A percentile compares a stretch with the other conserved stretches of the same genome.
These are phyloP conservation scores for Sporisorium iseilematis-ciliati DNA, from an alignment of 1,284 basidiomycete genomes.

Conservation along the genomic window DNA sequence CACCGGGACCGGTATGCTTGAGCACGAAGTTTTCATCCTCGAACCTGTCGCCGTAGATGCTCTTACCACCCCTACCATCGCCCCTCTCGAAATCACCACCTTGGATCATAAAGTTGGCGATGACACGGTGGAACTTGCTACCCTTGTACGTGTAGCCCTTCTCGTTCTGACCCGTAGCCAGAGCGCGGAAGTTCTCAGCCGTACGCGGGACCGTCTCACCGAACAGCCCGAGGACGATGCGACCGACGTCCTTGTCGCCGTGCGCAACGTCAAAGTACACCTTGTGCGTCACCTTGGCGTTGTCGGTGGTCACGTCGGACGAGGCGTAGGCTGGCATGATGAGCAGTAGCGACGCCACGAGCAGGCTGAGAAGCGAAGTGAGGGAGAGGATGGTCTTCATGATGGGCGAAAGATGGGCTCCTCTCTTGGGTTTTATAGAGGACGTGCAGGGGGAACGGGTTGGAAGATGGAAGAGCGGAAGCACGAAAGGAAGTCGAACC, in stretches of 20 bases:
- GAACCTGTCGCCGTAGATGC: constrained; percentile 64
- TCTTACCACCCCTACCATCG: constrained; percentile 67
- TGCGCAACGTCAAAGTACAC: constrained; percentile 69
- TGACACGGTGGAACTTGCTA: constrained; percentile 75
- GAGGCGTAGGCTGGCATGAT: constrained; percentile 69
- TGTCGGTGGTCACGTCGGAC: constrained; percentile 14
- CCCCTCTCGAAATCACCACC: constrained; percentile 68
- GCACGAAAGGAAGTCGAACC: constrained; percentile 2
- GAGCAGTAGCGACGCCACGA: constrained; percentile 67
- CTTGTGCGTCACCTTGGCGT: constrained; percentile 52
- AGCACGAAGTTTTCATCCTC: constrained; percentile 64
- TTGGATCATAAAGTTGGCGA: constrained; percentile 76
- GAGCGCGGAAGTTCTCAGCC: constrained; percentile 65
- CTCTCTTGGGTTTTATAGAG: neutral
- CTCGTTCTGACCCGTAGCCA: constrained; percentile 74
- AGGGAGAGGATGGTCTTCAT: constrained; percentile 69
- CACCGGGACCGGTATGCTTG: constrained; percentile 63
- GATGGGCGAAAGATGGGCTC: neutral
- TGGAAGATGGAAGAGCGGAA: neutral
- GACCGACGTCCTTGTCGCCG: constrained; percentile 60
- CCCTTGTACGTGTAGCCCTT: constrained; percentile 82
- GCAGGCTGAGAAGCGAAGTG: constrained; percentile 72
- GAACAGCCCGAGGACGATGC: constrained; percentile 64
- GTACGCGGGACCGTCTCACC: constrained; percentile 66
- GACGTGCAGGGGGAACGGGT: neutral